Conservation (phyloP, 371 early-diverging fungal genomes). For the Mortierella sp. region DNA sequence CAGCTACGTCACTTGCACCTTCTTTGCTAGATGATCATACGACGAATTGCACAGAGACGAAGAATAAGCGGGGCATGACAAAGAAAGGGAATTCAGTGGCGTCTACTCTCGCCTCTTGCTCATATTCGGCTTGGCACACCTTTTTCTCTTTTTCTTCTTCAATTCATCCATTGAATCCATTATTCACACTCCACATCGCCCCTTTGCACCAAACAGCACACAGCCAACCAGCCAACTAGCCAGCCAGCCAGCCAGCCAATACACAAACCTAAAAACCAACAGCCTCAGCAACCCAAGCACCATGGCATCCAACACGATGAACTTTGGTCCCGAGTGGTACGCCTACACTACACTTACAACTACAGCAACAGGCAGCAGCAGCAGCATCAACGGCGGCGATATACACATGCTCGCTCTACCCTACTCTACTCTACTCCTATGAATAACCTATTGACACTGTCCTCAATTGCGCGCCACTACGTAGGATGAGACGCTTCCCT, state of each 20-base stretch:
- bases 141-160: constrained; percentile 4
- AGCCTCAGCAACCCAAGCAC: constrained; percentile 11
- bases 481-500: constrained; percentile 62
- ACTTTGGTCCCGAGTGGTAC: constrained; percentile 91
- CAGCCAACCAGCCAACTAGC: background rate
- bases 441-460: constrained; percentile 3
- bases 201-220: constrained; percentile 8
- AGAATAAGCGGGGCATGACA: background rate
- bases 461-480: background rate
- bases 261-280: constrained; percentile 10
- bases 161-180: constrained; percentile 13
- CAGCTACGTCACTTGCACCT: constrained; percentile 2
- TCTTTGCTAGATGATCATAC: background rate
- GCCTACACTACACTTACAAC: background rate
- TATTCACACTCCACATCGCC: background rate
- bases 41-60: background rate
- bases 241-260: background rate
- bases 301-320: constrained; percentile 73
- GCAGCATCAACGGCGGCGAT: background rate
- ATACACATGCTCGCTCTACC: background rate
- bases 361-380: background rate
- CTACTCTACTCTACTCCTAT: background rate
- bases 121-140: background rate
- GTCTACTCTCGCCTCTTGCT: background rate
- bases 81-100: constrained; percentile 2